Base-by-base conservation (phyloP, 192 early-diverging fungal genomes). In the Linnemannia zychae region DNA sequence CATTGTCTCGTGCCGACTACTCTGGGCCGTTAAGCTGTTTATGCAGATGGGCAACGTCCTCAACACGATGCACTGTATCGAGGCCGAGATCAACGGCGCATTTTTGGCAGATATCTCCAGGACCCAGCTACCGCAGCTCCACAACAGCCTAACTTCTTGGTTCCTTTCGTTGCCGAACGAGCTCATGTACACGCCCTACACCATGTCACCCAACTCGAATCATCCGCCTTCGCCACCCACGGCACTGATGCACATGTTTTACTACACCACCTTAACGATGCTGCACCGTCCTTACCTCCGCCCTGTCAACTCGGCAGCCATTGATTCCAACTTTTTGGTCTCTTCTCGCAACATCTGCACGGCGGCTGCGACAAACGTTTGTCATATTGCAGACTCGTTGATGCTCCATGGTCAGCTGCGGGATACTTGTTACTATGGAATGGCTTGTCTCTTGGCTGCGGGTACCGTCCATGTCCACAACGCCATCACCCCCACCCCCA, bases 231-330 rank as follows among this genome's bases (percentile, higher is more conserved):
- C 84, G 1, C 75, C 88, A 16, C 75, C 85, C 0, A 89, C 88
- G 48, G 72, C 86, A 3, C 28, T 76, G 40, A 78, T 89, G 73
- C 92, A 93, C 60, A 90, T 91, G 84, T 76, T 91, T 40, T 93
- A 93, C 69, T 90, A 91, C 67, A 91, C 92, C 0, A 83, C 84
- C 22, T 66, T 93, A 36, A 93, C 90, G 36, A 80, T 93, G 76
- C 49, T 93, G 37, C 92, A 93, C 67, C 89, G 91, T 28, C 89
- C 92, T 3, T 93, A 91, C 37, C 83, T 87, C 82, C 81, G 81
- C 78, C 79, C 88, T 28, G 72, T 80, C 68, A 83, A 81, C 47
- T 81, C 83, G 20, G 73, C 83, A 0, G 77, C 83, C 1, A 85
- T 85, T 50, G 83, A 85, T 33, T 68, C 83, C 65, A 85, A 85